These are phyloP conservation scores for Simplicillium aogashimaense DNA, from an alignment of 2,329 filamentous ascomycete species.

Conservation along the genomic window DNA sequence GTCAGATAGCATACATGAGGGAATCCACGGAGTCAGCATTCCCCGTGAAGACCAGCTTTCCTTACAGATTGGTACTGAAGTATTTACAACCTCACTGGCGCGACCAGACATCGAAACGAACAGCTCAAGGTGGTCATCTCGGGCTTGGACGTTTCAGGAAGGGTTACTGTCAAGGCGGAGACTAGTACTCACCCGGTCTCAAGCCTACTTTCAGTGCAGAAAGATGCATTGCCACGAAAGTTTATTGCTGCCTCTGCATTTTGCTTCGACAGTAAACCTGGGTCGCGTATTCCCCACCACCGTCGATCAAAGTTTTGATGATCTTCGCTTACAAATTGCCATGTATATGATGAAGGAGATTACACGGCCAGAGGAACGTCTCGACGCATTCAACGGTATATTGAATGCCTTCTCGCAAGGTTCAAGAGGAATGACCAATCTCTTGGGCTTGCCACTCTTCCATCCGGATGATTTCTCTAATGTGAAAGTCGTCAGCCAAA, in stretches of 20 bases:
- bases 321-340: slow-evolving; percentile 18
- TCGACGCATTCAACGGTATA: slow-evolving; percentile 23
- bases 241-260: slow-evolving; percentile 20
- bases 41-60: slow-evolving; percentile 24
- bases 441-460: slow-evolving; percentile 25
- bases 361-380: slow-evolving; percentile 15
- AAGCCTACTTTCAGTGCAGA: slow-evolving; percentile 27
- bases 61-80: slow-evolving; percentile 18
- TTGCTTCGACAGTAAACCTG: slow-evolving; percentile 18
- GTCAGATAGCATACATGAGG: slow-evolving; percentile 20
- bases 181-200: slow-evolving; percentile 24
- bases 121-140: slow-evolving; percentile 22
- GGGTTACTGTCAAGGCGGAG: slow-evolving; percentile 23
- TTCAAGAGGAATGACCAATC: slow-evolving; percentile 15
- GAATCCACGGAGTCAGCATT: slow-evolving; percentile 23
- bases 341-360: slow-evolving; percentile 20
- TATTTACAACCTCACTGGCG: slow-evolving; percentile 24
- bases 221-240: slow-evolving; percentile 26
- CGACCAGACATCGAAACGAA: slow-evolving; percentile 24
- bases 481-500: slow-evolving; percentile 16
- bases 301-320: slow-evolving; percentile 12
- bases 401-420: slow-evolving; percentile 17
- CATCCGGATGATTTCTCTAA: slow-evolving; percentile 20
- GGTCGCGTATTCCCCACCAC: slow-evolving; percentile 20
- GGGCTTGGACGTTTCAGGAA: slow-evolving; percentile 26